phyloP scores from a whole-genome alignment of 345 rosid species.

The Euphorbia tirucalli region DNA sequence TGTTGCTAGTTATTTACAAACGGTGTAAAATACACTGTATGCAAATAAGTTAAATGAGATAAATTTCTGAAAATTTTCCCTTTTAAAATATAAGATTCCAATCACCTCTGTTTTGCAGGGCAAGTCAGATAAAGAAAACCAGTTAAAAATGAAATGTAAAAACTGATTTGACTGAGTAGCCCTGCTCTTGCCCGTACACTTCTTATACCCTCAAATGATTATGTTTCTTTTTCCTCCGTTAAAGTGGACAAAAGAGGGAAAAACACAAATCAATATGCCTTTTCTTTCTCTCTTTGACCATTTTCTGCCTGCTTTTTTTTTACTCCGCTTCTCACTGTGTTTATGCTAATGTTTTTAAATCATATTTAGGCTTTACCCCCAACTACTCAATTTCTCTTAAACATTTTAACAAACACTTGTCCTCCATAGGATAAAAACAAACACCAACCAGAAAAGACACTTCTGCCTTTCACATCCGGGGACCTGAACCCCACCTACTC shows the following conservation, averaged over 20 bases:
- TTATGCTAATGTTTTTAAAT: background rate
- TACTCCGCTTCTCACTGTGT: slow-evolving; percentile 8
- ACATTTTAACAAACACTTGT: slow-evolving; percentile 5
- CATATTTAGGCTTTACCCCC: background rate
- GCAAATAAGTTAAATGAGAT: too few species aligned
- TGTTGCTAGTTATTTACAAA: too few species aligned
- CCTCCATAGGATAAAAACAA: background rate
- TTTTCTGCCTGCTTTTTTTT: slow-evolving; percentile 7
- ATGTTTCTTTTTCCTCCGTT: slow-evolving; percentile 13
- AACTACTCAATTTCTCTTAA: slow-evolving; percentile 11
- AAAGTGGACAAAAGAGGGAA: slow-evolving; percentile 20
- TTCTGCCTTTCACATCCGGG: background rate
- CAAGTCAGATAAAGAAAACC: background rate
- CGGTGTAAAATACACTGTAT: too few species aligned
- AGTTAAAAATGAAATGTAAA: background rate
- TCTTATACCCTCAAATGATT: slow-evolving; percentile 26
- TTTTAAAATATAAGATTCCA: too few species aligned
- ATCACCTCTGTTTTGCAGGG: background rate
- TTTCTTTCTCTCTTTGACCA: slow-evolving; percentile 17
- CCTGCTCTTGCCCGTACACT: slow-evolving; percentile 6
- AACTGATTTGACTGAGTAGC: background rate
- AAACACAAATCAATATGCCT: slow-evolving; percentile 22
- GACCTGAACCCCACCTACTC: slow-evolving; percentile 14
- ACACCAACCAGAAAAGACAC: slow-evolving; percentile 19
- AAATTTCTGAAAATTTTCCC: too few species aligned